phyloP scores from a whole-genome alignment of 148 eudicot species.

The Suaeda aralocaspica region DNA sequence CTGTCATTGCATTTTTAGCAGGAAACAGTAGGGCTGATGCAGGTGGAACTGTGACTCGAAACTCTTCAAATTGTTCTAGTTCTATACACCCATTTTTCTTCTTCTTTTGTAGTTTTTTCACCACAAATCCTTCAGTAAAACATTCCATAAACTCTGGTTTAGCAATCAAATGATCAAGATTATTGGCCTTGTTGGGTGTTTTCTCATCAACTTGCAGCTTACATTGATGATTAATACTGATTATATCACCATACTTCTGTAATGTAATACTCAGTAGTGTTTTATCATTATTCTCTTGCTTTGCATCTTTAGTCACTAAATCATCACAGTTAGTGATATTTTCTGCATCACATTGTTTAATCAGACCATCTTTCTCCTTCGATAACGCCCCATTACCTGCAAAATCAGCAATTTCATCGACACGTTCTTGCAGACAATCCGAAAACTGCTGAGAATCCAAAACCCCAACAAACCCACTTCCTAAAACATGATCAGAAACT shows the following conservation, averaged over 20 bases:
- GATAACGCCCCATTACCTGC: background rate
- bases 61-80: conserved; percentile 45
- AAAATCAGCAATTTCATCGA: background rate
- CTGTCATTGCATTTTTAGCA: conserved; percentile 40
- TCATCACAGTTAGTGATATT: background rate
- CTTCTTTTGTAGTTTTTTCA: conserved; percentile 48
- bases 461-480: conserved; percentile 3
- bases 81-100: conserved; percentile 31
- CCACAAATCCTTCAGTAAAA: conserved; percentile 49
- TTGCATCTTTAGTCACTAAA: background rate
- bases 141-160: conserved; percentile 21
- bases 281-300: conserved; percentile 6
- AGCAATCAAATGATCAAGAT: conserved; percentile 33
- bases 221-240: conserved; percentile 22
- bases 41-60: conserved; percentile 51
- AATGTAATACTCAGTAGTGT: conserved; percentile 36
- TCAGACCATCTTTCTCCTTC: background rate
- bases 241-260: conserved; percentile 50
- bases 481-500: conserved; percentile 14
- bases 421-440: conserved; percentile 9
- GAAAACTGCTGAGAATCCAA: conserved; percentile 11
- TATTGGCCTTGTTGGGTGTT: conserved; percentile 7
- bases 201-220: conserved; percentile 8
- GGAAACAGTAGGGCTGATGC: conserved; percentile 78
- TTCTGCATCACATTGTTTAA: conserved; percentile 7